A percentile compares a stretch with the other conserved stretches of the same genome.
phyloP scores from a whole-genome alignment of 176 grass and related monocot species.

The Zea mays region Zm-B73-REFERENCE-NAM-5.0 NC_050096.1:248715501-248716000 shows the following conservation, averaged over 20 bases:
- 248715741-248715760: not conserved
- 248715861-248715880: not conserved
- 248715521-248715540: not conserved
- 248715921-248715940: not conserved
- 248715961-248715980: not conserved
- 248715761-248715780: slow-evolving; percentile 28
- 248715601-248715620: not conserved
- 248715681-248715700: not conserved
- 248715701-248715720: not conserved
- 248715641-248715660: not conserved
- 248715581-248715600: not conserved
- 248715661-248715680: slow-evolving; percentile 27
- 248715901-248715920: not conserved
- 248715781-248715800: not conserved
- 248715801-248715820: slow-evolving; percentile 4
- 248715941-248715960: not conserved
- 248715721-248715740: not conserved
- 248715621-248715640: not conserved
- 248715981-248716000: not conserved
- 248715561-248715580: not conserved
- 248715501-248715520: slow-evolving; percentile 52
- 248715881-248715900: not conserved
- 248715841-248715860: not conserved
- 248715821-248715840: not conserved
- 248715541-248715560: not conserved